phyloP scores from a whole-genome alignment of 116 monocot species.

The Thalassia testudinum region DNA sequence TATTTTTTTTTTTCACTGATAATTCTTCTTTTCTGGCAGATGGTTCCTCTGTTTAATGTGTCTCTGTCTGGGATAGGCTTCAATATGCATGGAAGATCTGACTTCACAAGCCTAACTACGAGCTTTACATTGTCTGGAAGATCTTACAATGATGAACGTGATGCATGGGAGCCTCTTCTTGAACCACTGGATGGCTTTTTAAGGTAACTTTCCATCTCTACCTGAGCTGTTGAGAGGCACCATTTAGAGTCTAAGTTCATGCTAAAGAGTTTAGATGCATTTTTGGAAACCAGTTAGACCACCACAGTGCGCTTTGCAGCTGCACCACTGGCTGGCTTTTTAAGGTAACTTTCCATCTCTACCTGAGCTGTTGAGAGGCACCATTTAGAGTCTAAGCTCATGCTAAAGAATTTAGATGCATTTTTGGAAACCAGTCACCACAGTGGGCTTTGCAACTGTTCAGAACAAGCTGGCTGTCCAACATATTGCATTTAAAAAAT shows the following conservation, averaged over 20 bases:
- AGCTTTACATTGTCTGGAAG: conserved; percentile 69
- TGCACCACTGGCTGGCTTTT: conserved; percentile 79
- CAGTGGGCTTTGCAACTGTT: no score
- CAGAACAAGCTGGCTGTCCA: conserved; percentile 77
- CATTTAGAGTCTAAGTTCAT: no score
- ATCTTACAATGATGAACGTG: conserved; percentile 93
- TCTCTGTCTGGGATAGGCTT: conserved; percentile 49
- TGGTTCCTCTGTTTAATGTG: conserved; percentile 86
- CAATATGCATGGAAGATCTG: conserved; percentile 53
- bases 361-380: no score
- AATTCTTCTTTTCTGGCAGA: conserved; percentile 27
- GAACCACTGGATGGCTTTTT: conserved; percentile 86
- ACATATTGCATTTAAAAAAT: no score
- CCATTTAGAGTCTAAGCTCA: no score
- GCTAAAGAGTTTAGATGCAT: no score
- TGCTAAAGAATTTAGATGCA: no score
- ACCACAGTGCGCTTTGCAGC: no score
- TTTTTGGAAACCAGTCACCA: no score
- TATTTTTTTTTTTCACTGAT: background rate
- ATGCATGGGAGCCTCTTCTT: conserved; percentile 90
- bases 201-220: conserved; percentile 26
- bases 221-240: no score
- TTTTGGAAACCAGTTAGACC: no score
- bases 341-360: conserved; percentile 33
- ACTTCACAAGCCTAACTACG: conserved; percentile 48